Percentiles rank a stretch among this genome's conserved stretches.
Evolutionary conservation across 2,329 filamentous ascomycete species (phyloP).

Genomic region (Coleophoma crateriformis): DNA sequence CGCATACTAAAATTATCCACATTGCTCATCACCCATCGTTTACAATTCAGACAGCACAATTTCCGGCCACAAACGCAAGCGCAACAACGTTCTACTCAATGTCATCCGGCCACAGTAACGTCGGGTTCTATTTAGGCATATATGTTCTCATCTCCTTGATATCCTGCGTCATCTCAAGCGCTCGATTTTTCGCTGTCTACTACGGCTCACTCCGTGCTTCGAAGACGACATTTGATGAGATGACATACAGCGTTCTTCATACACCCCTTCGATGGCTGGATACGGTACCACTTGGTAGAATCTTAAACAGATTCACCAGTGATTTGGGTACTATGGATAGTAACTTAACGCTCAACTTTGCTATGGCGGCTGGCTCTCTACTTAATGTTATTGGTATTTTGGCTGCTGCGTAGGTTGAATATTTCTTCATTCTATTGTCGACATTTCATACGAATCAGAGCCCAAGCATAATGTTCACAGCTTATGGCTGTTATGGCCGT

Average conservation of each 20-base stretch:
- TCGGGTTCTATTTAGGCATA: background rate
- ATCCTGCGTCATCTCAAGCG: background rate
- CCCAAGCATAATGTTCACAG: too few relatives aligned
- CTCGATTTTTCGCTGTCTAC: background rate
- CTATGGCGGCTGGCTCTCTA: background rate
- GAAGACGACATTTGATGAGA: background rate
- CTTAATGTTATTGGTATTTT: constrained; percentile 38
- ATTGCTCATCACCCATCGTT: background rate
- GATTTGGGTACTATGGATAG: constrained; percentile 67
- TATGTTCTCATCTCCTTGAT: background rate
- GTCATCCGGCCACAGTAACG: background rate
- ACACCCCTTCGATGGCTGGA: background rate
- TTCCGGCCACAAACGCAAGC: background rate
- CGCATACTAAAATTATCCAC: background rate
- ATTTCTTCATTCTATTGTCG: constrained; percentile 23
- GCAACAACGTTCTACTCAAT: background rate
- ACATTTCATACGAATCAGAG: too few relatives aligned
- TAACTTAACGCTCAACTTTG: too few relatives aligned
- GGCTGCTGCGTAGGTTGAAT: constrained; percentile 55
- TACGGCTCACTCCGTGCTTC: background rate
- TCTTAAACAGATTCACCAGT: constrained; percentile 70
- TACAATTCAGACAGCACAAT: background rate
- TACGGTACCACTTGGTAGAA: constrained; percentile 56
- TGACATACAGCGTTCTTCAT: background rate
- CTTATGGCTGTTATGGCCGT: too few relatives aligned